Base-by-base conservation (phyloP, 805 yeast genomes). In the Jamesozyma hellenica region DNA sequence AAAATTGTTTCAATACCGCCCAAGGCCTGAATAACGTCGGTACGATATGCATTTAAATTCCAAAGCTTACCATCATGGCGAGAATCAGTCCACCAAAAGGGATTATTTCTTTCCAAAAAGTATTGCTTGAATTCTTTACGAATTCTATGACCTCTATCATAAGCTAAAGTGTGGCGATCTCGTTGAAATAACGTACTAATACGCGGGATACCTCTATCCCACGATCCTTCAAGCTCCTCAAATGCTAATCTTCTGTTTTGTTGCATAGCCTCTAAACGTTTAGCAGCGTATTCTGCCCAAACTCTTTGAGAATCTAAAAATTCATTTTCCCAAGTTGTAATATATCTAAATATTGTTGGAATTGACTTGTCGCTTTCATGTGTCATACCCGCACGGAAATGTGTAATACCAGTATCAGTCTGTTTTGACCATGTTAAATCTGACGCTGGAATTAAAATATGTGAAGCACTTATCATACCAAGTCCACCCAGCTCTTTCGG, bases 141-240 rank as follows among this genome's bases (percentile, higher is more conserved):
- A 4, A 80, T 67, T 45, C 98, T 71, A 58, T 88, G 94, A 11
- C 97, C 97, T 61, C 86, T 85, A 52, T 92, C 98, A 56, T 86
- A 83, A 0, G 96, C 96, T 51, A 92, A 68, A 0, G 96, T 87
- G 48, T 87, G 96, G 36, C 96, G 72, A 54, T 92, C 97, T 55
- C 84, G 88, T 58, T 90, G 97, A 64, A 92, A 92, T 36, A 92
- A 64, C 0, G 99, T 92, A 55, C 94, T 85, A 40, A 92, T 87
- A 54, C 99, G 75, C 0, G 99, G 99, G 45, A 92, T 70, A 55
- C 99, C 99, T 55, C 97, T 70, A 54, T 92, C 96, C 97, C 97
- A 92, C 42, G 80, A 79, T 18, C 79, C 88, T 61, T 90, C 97
- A 58, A 92, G 68, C 54, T 92, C 98, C 58, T 92, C 99, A 52